Evolutionary conservation across 2,329 filamentous ascomycete species (phyloP), one percentile per base, ranked within the genome.

Genomic region (Zelopaecilomyces penicillatus): DNA sequence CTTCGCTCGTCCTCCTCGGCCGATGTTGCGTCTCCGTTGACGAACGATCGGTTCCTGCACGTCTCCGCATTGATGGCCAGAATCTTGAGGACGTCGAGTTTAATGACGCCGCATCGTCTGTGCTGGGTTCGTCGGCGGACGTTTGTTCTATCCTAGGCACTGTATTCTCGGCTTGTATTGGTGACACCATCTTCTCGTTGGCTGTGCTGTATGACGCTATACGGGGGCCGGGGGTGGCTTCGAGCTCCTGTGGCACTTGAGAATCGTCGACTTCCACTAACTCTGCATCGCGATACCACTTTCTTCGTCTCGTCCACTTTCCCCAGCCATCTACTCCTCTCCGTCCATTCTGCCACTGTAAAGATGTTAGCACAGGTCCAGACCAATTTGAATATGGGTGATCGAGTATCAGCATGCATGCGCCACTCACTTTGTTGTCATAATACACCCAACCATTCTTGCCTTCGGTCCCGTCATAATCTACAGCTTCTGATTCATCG

Each of bases 201-300:
- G 57, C 48, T 3, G 66, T 62, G 46, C 57, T 65, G 52, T 66
- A 67, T 39, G 55, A 56, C 38, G 62, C 55, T 1, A 53, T 58
- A 33, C 47, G 53, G 38, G 54, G 48, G 9, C 57, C 48, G 11
- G 58, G 57, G n/a, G 60, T 63, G 6, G 52, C 43, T 26, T 45
- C 68, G 30, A 69, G 60, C 49, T 72, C 69, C 41, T 69, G 53
- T 12, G 49, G 38, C 9, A 48, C 39, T 4, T 61, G 48, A 2
- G 50, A 32, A 57, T 60, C 60, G 19, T 69, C 65, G 7, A 83
- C 68, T 59, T 98, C 93, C 31, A 96, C 87, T 4, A 98, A 77
- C 67, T 98, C 93, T 7, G 93, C 93, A 60, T 97, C 93, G 34
- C 93, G 85, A 59, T 88, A 93, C 93, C 93, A 98, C 66, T 97